Conservation (phyloP, 2,329 filamentous ascomycete genomes). For the Fusarium annulatum region DNA sequence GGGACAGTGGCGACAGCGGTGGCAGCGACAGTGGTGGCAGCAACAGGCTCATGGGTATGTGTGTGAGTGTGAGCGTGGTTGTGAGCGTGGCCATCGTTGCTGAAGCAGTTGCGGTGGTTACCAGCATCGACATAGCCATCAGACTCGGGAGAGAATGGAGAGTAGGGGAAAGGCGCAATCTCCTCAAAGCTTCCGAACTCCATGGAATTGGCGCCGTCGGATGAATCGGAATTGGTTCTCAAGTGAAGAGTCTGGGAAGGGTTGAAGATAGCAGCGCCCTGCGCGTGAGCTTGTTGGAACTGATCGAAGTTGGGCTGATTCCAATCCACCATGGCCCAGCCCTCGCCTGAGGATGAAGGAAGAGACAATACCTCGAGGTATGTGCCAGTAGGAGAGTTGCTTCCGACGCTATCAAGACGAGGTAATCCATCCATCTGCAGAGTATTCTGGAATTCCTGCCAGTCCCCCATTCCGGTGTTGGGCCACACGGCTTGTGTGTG, state of each 20-base stretch:
- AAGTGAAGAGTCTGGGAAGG: conserved; percentile 91
- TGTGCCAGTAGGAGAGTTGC: conserved; percentile 60
- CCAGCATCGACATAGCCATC: conserved; percentile 75
- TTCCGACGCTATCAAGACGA: conserved; percentile 56
- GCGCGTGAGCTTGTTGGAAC: conserved; percentile 59
- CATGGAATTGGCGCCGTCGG: conserved; percentile 74
- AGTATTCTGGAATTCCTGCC: conserved; percentile 79
- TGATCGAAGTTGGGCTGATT: conserved; percentile 77
- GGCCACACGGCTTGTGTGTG: conserved; percentile 68
- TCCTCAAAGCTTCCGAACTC: conserved; percentile 86
- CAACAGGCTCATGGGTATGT: conserved; percentile 65
- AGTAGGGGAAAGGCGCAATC: conserved; percentile 74
- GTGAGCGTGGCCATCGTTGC: conserved; percentile 64
- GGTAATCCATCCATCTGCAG: conserved; percentile 63
- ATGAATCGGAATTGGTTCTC: conserved; percentile 87
- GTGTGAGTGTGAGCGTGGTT: conserved; percentile 45
- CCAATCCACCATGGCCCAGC: conserved; percentile 85
- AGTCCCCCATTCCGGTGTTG: conserved; percentile 73
- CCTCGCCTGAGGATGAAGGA: conserved; percentile 83
- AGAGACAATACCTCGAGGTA: conserved; percentile 89
- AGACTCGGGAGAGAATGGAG: conserved; percentile 85
- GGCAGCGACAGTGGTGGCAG: conserved; percentile 74
- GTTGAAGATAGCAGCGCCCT: conserved; percentile 83
- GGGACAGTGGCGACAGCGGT: conserved; percentile 75
- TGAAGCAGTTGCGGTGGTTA: conserved; percentile 71